These are phyloP conservation scores for Skeletonema potamos DNA, from an alignment of 108 stramenopile species.

Conservation along the genomic window DNA sequence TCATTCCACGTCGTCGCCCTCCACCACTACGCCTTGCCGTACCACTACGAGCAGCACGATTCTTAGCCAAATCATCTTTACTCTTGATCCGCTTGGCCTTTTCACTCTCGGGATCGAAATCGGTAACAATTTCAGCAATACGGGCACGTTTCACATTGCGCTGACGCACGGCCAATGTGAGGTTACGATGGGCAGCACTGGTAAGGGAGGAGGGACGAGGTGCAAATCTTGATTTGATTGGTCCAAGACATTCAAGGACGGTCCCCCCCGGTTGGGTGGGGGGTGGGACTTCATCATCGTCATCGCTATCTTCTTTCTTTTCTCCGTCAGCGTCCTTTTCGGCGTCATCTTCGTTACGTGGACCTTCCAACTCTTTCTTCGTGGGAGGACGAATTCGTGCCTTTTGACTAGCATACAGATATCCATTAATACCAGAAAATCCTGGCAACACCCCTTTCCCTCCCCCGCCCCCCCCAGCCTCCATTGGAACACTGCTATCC, in stretches of 20 bases:
- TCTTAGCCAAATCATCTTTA: constrained; percentile 75
- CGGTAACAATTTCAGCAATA: constrained; percentile 78
- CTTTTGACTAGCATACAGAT: constrained; percentile 72
- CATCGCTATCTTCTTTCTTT: constrained; percentile 5
- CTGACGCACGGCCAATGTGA: constrained; percentile 76
- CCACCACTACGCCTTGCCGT: constrained; percentile 17
- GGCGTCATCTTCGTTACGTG: not conserved
- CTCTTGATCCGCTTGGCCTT: constrained; percentile 67
- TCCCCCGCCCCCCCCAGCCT: not conserved
- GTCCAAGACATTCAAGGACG: constrained; percentile 71
- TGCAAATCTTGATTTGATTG: constrained; percentile 56
- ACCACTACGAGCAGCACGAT: constrained; percentile 21
- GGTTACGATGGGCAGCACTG: constrained; percentile 79
- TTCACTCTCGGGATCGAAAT: constrained; percentile 82
- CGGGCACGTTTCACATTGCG: constrained; percentile 70
- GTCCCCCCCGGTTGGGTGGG: constrained; percentile 50
- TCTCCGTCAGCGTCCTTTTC: constrained; percentile 10
- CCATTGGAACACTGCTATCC: constrained; percentile 14
- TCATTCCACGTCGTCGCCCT: constrained; percentile 59
- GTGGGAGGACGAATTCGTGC: constrained; percentile 47
- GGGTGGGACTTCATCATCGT: constrained; percentile 23
- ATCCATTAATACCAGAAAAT: constrained; percentile 73
- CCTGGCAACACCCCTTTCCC: constrained; percentile 18
- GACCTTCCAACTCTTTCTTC: constrained; percentile 17
- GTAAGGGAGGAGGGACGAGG: constrained; percentile 71